Percentiles rank a stretch among this genome's conserved stretches.
Evolutionary conservation across 208 protist genomes (phyloP).

Genomic region (Porcisia deanei): DNA sequence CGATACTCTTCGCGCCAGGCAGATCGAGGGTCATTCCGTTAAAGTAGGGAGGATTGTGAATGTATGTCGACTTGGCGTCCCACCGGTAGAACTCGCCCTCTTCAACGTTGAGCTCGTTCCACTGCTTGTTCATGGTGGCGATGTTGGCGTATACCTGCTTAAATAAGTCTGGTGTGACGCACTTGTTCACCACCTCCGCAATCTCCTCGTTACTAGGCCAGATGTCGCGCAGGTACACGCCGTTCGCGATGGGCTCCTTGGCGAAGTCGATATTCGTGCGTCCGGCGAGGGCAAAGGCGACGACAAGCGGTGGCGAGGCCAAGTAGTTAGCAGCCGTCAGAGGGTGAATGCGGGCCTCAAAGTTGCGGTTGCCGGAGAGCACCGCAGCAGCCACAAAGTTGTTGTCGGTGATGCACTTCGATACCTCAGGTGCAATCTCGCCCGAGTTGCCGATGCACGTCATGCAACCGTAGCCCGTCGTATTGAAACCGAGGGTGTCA

Average conservation of each 20-base stretch:
- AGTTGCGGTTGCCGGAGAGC: slow-evolving; percentile 97
- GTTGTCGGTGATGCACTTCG: slow-evolving; percentile 92
- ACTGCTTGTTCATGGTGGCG: slow-evolving; percentile 87
- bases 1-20: slow-evolving; percentile 58
- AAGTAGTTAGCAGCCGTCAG: slow-evolving; percentile 95
- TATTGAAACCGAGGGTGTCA: slow-evolving; percentile 90
- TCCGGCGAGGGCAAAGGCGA: slow-evolving; percentile 96
- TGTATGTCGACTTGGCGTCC: slow-evolving; percentile 95
- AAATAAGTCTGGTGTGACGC: slow-evolving; percentile 92
- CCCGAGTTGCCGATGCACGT: slow-evolving; percentile 98
- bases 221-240: slow-evolving; percentile 96
- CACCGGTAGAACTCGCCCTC: slow-evolving; percentile 93
- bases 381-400: slow-evolving; percentile 95
- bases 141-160: slow-evolving; percentile 92
- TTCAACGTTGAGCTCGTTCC: slow-evolving; percentile 91
- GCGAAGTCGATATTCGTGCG: slow-evolving; percentile 95
- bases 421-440: slow-evolving; percentile 88
- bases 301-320: slow-evolving; percentile 95
- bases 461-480: slow-evolving; percentile 96
- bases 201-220: slow-evolving; percentile 95
- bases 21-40: slow-evolving; percentile 72
- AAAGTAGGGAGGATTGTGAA: slow-evolving; percentile 97
- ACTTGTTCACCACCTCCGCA: slow-evolving; percentile 60
- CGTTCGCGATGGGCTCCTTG: slow-evolving; percentile 86
- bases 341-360: slow-evolving; percentile 96